Base-by-base conservation (phyloP, 192 early-diverging fungal species). In the Allomyces macrogynus region DNA sequence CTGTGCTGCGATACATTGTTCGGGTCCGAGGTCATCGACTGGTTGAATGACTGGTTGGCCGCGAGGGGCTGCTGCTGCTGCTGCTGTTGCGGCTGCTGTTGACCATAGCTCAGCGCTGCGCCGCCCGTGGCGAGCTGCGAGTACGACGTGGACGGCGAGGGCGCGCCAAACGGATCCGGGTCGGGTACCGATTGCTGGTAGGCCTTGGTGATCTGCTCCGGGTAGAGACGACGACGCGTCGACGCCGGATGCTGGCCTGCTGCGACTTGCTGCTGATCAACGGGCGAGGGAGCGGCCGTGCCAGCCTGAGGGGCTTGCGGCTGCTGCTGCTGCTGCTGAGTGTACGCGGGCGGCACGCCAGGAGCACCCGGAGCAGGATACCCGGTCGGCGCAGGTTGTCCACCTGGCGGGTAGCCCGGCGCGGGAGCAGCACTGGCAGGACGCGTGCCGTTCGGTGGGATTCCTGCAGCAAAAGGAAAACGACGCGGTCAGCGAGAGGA, bases 161-260 rank as follows among this genome's bases (percentile, higher is more conserved):
- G 32, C 32, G 32, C 32, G 32, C 32, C 32, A 40, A 40, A 40
- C 32, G 32, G 32, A 40, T 40, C 32, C 7, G 32, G 5, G 32
- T 40, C 32, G 32, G 32, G 32, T 8, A 61, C 22, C 24, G 22
- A 27, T 27, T 66, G 66, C n/a, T 23, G 43, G 43, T 71, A 74
- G 1, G 66, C 72, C 20, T 68, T 27, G 12, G 70, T 64, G 14
- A 69, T 64, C 62, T 75, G 73, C 26, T 75, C 73, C 1, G 73
- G 70, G 42, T 75, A 75, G 3, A 70, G 43, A n/a, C 73, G 70
- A 22, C 73, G 70, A 20, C 73, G 70, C 20, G 70, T 64, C 14
- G 64, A 70, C n/a, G 62, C 54, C 18, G 68, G 44, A 0, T 40
- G 32, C 32, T 40, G 32, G 32, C 32, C 32, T 8, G 7, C 32